These are phyloP conservation scores for Thalassia testudinum DNA, from an alignment of 116 monocot genomes.

Conservation along the genomic window DNA sequence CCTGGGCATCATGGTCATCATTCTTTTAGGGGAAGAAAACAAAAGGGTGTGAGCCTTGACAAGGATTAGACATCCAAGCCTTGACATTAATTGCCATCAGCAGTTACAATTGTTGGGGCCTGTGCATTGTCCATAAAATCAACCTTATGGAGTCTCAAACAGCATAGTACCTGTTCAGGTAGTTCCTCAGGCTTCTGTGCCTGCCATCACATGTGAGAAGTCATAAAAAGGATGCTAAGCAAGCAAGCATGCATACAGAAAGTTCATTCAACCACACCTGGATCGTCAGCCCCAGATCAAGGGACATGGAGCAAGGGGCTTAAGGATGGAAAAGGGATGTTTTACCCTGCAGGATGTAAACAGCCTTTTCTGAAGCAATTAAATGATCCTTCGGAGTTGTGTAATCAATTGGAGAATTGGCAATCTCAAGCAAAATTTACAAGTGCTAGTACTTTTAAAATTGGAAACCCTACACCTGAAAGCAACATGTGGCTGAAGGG, in stretches of 20 bases:
- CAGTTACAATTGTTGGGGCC: constrained; percentile 50
- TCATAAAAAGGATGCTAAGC: no score
- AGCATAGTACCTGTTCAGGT: constrained; percentile 82
- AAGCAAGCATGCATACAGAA: no score
- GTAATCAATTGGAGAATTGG: constrained; percentile 7
- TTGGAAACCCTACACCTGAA: constrained; percentile 8
- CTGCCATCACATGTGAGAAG: no score
- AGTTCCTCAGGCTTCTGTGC: constrained; percentile 83
- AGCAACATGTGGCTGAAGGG: constrained; percentile 11
- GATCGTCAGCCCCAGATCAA: no score
- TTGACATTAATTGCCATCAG: constrained; percentile 20
- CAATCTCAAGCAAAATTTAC: constrained; percentile 7
- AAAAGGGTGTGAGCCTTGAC: no score
- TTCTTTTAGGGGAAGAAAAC: no score
- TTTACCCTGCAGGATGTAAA: constrained; percentile 49
- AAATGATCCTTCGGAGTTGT: constrained; percentile 11
- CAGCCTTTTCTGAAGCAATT: constrained; percentile 17
- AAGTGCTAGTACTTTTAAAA: constrained; percentile 7
- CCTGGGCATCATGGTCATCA: no score
- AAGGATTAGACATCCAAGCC: no score
- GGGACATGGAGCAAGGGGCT: constrained; percentile 89
- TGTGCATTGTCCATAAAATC: constrained; percentile 66
- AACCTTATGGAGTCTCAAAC: constrained; percentile 73
- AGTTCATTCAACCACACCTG: no score
- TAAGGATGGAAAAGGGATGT: constrained; percentile 76